Evolutionary conservation across 345 rosid species (phyloP), one percentile per base, ranked within the genome.

Genomic region (Raphanus raphanistrum): DNA sequence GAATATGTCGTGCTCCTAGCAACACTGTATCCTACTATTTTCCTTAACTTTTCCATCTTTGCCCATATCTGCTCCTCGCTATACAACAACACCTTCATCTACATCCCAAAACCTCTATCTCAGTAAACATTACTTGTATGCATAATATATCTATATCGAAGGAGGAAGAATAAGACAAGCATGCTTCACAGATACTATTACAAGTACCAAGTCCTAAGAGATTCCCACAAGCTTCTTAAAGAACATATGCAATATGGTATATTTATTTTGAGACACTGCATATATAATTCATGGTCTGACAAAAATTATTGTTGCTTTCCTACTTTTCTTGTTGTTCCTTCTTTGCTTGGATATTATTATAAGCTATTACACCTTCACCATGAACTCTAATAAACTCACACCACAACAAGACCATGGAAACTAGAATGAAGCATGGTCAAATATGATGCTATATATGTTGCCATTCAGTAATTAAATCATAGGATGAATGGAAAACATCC

Each of bases 11-110:
- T 79, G 31, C 76, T 77, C 2, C 68, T 78, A 6, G 84, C 74
- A 15, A 77, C 86, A 64, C 77, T 81, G 62, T 88, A 90, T 36
- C 98, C 98, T 2, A 89, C 84, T 58, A 88, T 88, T 61, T 31
- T 68, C 28, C 87, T 71, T 83, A 89, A 35, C 26, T 88, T 87
- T 29, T 83, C 76, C 1, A 94, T 84, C 76, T 87, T 86, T 31
- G 84, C 81, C 94, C 94, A 86, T 63, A 89, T 80, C 69, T 84
- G 84, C 70, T 83, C 87, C 81, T 85, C 90, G 13, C 13, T 71
- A 73, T 59, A 74, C 16, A 65, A 4, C 33, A 70, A 3, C 21
- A 21, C 77, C 85, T 88, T 76, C 79, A 75, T 15, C 68, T 31
- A 17, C 60, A 79, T 3, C 5, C 60, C 8, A 57, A 71, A 8